Evolutionary conservation across 805 yeast genomes (phyloP).

Genomic region (Starmerella bombicola): DNA sequence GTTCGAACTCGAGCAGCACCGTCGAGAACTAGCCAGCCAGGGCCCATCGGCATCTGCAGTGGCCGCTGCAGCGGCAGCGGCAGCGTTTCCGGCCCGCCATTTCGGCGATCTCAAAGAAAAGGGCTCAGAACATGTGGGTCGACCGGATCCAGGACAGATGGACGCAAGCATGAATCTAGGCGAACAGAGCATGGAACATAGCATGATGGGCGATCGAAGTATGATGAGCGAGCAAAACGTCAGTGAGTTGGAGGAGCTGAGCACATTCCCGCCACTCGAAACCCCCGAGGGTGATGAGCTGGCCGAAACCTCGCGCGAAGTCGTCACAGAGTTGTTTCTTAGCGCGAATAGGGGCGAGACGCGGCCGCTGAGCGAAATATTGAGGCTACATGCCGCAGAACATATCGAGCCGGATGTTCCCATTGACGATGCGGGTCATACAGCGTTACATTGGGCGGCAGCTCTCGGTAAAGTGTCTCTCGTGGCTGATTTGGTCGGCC

Average conservation of each 20-base stretch:
- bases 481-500: slow-evolving; percentile 53
- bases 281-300: slow-evolving; percentile 8
- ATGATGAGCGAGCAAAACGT: not conserved
- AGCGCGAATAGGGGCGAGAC: slow-evolving; percentile 14
- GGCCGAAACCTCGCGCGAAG: slow-evolving; percentile 15
- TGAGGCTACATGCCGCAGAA: slow-evolving; percentile 24
- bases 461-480: slow-evolving; percentile 68
- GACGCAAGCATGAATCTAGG: not conserved
- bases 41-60: not conserved
- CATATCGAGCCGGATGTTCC: slow-evolving; percentile 53
- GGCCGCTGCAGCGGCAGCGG: not conserved
- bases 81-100: not conserved
- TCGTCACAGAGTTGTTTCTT: slow-evolving; percentile 23
- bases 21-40: slow-evolving; percentile 7
- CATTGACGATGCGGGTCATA: slow-evolving; percentile 85
- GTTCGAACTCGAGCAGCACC: slow-evolving; percentile 35
- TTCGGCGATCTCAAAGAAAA: not conserved
- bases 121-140: not conserved
- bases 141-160: not conserved
- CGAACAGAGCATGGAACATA: not conserved
- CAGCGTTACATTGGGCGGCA: slow-evolving; percentile 92
- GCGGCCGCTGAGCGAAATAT: slow-evolving; percentile 14
- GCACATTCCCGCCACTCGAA: slow-evolving; percentile 18
- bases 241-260: slow-evolving; percentile 7
- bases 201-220: not conserved